Evolutionary conservation across 352 stramenopile genomes (phyloP).

Genomic region (Lagenidium giganteum): DNA sequence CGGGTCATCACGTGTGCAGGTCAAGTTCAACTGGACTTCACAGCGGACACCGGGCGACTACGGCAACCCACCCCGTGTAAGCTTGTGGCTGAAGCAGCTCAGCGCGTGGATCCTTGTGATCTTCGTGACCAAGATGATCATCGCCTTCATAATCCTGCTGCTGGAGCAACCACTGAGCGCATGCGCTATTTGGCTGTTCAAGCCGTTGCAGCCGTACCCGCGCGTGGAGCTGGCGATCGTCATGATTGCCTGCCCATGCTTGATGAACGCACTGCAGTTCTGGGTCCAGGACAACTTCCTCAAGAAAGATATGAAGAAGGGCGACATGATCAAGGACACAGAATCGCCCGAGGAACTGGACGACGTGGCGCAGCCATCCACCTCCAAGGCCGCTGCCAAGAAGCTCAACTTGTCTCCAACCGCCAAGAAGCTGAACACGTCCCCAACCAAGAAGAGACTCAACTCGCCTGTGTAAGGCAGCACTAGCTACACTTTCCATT

Average conservation of each 20-base stretch:
- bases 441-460: too few relatives aligned
- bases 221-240: conserved; percentile 75
- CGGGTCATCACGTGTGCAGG: not conserved
- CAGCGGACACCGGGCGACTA: conserved; percentile 75
- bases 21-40: conserved; percentile 55
- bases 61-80: conserved; percentile 51
- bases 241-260: conserved; percentile 84
- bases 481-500: too few relatives aligned
- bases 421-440: too few relatives aligned
- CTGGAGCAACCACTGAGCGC: conserved; percentile 59
- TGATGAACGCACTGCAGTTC: conserved; percentile 89
- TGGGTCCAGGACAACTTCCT: conserved; percentile 90
- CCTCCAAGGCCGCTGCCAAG: conserved; percentile 16
- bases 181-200: conserved; percentile 63
- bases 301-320: conserved; percentile 83
- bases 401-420: too few relatives aligned
- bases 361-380: too few relatives aligned
- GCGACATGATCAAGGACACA: too few relatives aligned
- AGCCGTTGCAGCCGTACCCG: conserved; percentile 56
- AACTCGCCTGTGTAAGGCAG: too few relatives aligned
- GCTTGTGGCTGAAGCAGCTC: conserved; percentile 65
- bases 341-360: not conserved
- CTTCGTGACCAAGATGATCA: conserved; percentile 72
- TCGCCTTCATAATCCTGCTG: conserved; percentile 65
- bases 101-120: conserved; percentile 81